Evolutionary conservation across 192 early-diverging fungal species (phyloP).

Genomic region (Backusella parvicylindrica): DNA sequence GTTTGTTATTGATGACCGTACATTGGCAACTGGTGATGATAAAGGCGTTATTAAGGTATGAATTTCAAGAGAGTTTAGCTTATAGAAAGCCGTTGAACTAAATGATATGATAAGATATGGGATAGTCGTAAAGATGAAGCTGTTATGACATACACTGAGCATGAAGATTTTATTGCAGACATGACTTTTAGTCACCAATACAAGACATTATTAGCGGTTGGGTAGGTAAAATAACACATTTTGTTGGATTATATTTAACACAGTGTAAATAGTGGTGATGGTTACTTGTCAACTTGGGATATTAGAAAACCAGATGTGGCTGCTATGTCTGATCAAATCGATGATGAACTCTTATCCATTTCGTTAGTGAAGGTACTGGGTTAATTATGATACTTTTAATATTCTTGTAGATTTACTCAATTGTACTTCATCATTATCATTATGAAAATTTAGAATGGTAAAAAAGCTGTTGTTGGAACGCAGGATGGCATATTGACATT

Average conservation of each 20-base stretch:
- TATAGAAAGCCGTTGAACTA: neutral
- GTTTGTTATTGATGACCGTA: conserved; percentile 63
- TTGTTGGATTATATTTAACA: neutral
- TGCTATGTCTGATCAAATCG: conserved; percentile 89
- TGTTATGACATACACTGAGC: conserved; percentile 76
- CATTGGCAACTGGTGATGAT: conserved; percentile 94
- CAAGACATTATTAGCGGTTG: conserved; percentile 76
- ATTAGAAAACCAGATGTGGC: conserved; percentile 82
- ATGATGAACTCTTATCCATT: conserved; percentile 92
- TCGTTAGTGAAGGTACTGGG: conserved; percentile 57
- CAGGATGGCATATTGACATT: conserved; percentile 86
- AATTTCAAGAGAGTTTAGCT: neutral
- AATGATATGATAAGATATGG: conserved; percentile 63
- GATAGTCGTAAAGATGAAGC: conserved; percentile 77
- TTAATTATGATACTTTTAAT: too few relatives aligned
- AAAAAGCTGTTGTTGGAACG: conserved; percentile 88
- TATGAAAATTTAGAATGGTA: conserved; percentile 54
- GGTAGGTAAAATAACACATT: conserved; percentile 27
- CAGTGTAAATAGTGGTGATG: conserved; percentile 71
- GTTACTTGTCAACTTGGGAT: conserved; percentile 87
- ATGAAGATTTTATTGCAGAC: conserved; percentile 92
- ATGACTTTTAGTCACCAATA: conserved; percentile 68
- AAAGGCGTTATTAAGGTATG: conserved; percentile 77
- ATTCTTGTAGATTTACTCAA: too few relatives aligned
- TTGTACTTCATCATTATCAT: neutral